Percentiles rank a stretch among this genome's conserved stretches.
These are phyloP conservation scores for Stephanodiscus triporus DNA, from an alignment of 108 stramenopile species.

Conservation along the genomic window DNA sequence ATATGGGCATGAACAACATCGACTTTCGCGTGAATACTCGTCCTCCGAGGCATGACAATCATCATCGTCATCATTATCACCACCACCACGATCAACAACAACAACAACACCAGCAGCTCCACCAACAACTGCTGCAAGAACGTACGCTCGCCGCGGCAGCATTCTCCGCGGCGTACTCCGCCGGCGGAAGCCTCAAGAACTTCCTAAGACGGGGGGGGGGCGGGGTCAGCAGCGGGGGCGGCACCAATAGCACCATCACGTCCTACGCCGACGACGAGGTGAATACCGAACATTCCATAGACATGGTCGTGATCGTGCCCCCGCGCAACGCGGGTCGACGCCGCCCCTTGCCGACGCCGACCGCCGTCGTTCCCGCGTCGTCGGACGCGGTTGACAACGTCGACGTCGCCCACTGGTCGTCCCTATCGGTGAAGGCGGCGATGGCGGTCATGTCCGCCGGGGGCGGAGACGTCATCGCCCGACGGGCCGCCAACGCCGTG, in stretches of 20 bases:
- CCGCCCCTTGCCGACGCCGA: background rate
- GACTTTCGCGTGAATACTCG: background rate
- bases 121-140: background rate
- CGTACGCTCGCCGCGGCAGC: too few species aligned
- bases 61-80: background rate
- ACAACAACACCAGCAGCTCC: background rate
- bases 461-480: conserved; percentile 29
- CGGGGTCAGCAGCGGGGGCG: background rate
- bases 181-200: background rate
- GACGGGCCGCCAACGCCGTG: conserved; percentile 29
- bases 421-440: conserved; percentile 35
- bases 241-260: background rate
- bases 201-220: background rate
- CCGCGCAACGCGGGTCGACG: background rate
- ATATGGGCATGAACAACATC: background rate
- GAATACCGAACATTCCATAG: background rate
- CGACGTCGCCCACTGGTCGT: conserved; percentile 25
- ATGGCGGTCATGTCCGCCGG: conserved; percentile 40
- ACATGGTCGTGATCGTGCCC: background rate
- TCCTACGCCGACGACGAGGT: background rate
- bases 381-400: background rate
- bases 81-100: background rate
- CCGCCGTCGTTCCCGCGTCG: background rate
- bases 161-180: background rate
- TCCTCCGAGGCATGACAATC: background rate